phyloP scores from a whole-genome alignment of 129 eudicot species.

The Rutidosis leptorrhynchoides region DNA sequence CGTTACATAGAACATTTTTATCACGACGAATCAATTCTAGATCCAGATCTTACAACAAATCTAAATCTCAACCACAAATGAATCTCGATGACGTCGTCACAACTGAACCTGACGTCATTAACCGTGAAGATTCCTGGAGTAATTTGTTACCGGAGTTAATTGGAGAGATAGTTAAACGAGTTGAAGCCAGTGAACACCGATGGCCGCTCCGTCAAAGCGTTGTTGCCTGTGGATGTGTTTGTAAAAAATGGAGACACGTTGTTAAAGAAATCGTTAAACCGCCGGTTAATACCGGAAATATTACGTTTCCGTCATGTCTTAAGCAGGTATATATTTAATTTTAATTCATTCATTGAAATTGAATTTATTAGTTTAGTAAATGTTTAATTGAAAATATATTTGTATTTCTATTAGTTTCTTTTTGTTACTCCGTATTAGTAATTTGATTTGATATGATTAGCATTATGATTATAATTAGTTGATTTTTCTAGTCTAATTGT shows the following conservation, averaged over 20 bases:
- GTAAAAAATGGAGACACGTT: conserved; percentile 74
- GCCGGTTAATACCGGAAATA: conserved; percentile 47
- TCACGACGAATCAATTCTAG: conserved; percentile 50
- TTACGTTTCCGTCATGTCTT: conserved; percentile 86
- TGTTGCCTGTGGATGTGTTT: conserved; percentile 85
- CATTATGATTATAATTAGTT: background rate
- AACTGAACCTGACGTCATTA: conserved; percentile 18
- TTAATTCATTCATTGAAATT: background rate
- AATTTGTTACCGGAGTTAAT: conserved; percentile 81
- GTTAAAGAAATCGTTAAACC: conserved; percentile 54
- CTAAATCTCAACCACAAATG: conserved; percentile 19
- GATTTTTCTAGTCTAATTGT: background rate
- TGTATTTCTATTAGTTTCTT: background rate
- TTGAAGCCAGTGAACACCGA: conserved; percentile 63
- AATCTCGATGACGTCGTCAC: conserved; percentile 23
- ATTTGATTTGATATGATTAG: background rate
- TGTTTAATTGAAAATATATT: conserved; percentile 3
- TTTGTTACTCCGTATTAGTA: background rate
- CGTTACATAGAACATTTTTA: conserved; percentile 46
- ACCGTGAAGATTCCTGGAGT: conserved; percentile 48
- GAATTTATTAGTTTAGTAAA: conserved; percentile 1
- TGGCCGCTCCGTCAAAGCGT: conserved; percentile 79
- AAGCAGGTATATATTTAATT: conserved; percentile 50
- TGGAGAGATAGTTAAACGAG: conserved; percentile 72
- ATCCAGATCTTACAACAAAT: conserved; percentile 46